A percentile compares a stretch with the other conserved stretches of the same genome.
phyloP scores from a whole-genome alignment of 169 alveolate genomes.

The Plasmodium falciparum region DNA sequence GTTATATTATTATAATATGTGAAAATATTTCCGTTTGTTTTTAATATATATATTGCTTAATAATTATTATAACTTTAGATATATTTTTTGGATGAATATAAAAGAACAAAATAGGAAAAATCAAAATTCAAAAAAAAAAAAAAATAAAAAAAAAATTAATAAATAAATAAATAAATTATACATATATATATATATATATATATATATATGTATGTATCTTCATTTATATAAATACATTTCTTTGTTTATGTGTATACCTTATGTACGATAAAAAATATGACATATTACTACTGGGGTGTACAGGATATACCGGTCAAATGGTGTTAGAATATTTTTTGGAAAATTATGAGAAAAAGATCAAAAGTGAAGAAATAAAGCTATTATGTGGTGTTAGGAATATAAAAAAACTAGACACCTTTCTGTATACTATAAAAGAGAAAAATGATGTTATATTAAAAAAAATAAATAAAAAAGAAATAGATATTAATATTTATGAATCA shows the following conservation, averaged over 20 bases:
- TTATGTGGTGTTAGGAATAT: slow-evolving; percentile 49
- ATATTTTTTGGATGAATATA: too few relatives aligned
- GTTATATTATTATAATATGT: too few relatives aligned
- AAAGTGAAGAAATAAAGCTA: slow-evolving; percentile 34
- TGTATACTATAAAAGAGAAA: slow-evolving; percentile 22
- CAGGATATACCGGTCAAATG: slow-evolving; percentile 76
- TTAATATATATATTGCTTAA: too few relatives aligned
- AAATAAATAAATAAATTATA: too few relatives aligned
- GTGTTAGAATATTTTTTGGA: slow-evolving; percentile 57
- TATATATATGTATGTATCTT: not conserved
- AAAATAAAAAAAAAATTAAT: too few relatives aligned
- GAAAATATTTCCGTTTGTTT: too few relatives aligned
- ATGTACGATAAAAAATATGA: slow-evolving; percentile 51
- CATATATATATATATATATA: not conserved
- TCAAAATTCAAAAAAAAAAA: too few relatives aligned
- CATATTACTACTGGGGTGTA: slow-evolving; percentile 59
- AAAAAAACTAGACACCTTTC: slow-evolving; percentile 18
- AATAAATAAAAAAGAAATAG: slow-evolving; percentile 36
- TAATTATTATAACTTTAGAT: too few relatives aligned
- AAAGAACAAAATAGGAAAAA: too few relatives aligned
- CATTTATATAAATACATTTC: not conserved
- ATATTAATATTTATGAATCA: slow-evolving; percentile 35
- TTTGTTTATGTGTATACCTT: not conserved
- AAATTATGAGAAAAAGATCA: slow-evolving; percentile 35
- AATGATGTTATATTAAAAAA: slow-evolving; percentile 8